Evolutionary conservation across 768 basidiomycete species (phyloP).

Genomic region (Kwoniella heveanensis): DNA sequence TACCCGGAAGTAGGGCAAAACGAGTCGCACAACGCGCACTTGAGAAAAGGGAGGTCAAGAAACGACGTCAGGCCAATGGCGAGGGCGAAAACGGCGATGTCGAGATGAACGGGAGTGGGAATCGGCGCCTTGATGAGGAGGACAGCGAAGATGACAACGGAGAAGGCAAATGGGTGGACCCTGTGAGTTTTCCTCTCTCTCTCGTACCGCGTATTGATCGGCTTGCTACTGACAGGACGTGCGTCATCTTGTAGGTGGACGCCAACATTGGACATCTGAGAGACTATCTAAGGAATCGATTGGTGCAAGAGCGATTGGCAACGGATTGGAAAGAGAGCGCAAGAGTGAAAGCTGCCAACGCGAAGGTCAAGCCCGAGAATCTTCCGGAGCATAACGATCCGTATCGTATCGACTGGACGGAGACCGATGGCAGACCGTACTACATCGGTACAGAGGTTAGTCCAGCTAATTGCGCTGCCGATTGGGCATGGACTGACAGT

Average conservation of each 20-base stretch:
- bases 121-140: constrained; percentile 23
- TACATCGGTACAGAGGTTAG: constrained; percentile 41
- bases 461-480: neutral
- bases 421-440: constrained; percentile 62
- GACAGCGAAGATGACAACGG: constrained; percentile 24
- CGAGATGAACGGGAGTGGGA: constrained; percentile 17
- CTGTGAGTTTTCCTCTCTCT: constrained; percentile 18
- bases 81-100: constrained; percentile 25
- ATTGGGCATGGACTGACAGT: neutral
- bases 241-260: constrained; percentile 58
- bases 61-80: constrained; percentile 15
- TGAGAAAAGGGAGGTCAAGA: constrained; percentile 29
- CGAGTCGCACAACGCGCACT: constrained; percentile 21
- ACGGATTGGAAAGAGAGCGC: constrained; percentile 43
- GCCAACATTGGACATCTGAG: constrained; percentile 66
- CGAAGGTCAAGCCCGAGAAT: constrained; percentile 79
- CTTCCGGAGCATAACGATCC: constrained; percentile 83
- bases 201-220: neutral
- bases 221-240: too few species aligned
- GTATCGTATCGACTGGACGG: constrained; percentile 81
- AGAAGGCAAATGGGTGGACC: constrained; percentile 21
- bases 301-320: constrained; percentile 63
- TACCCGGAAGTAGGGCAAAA: constrained; percentile 37
- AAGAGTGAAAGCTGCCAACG: constrained; percentile 64
- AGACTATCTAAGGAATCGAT: constrained; percentile 51